phyloP scores from a whole-genome alignment of 768 basidiomycete species.

The Glaciozyma antarctica region DNA sequence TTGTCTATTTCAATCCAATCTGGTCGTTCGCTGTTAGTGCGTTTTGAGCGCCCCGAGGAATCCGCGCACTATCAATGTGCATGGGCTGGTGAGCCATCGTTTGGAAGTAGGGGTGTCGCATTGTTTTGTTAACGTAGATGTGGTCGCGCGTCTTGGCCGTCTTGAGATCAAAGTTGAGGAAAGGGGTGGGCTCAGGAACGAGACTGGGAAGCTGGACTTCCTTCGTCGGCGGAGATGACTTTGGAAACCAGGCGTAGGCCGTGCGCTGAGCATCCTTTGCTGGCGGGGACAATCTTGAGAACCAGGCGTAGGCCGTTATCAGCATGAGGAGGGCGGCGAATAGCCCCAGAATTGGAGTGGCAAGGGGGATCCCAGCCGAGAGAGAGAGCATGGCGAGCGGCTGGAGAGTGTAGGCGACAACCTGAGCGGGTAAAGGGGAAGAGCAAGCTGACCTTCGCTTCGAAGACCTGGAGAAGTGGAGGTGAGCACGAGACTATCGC shows the following conservation, averaged over 20 bases:
- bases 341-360: neutral
- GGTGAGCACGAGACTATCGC: too few relatives aligned
- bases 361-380: too few relatives aligned
- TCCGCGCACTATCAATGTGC: slow-evolving; percentile 35
- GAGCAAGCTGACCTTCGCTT: neutral
- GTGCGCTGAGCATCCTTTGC: too few relatives aligned
- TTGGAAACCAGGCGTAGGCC: too few relatives aligned
- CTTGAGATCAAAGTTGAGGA: slow-evolving; percentile 27
- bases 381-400: neutral
- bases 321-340: neutral
- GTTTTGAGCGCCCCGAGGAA: too few relatives aligned
- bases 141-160: slow-evolving; percentile 32
- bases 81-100: slow-evolving; percentile 40
- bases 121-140: slow-evolving; percentile 31
- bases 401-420: too few relatives aligned
- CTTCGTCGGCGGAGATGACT: too few relatives aligned
- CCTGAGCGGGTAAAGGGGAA: neutral
- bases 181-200: slow-evolving; percentile 27
- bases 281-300: neutral
- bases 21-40: neutral
- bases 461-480: too few relatives aligned
- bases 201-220: neutral
- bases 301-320: neutral
- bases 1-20: slow-evolving; percentile 43
- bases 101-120: slow-evolving; percentile 34